Evolutionary conservation across 148 eudicot species (phyloP), one percentile per base, ranked within the genome.

Genomic region (Persicaria tinctoria): DNA sequence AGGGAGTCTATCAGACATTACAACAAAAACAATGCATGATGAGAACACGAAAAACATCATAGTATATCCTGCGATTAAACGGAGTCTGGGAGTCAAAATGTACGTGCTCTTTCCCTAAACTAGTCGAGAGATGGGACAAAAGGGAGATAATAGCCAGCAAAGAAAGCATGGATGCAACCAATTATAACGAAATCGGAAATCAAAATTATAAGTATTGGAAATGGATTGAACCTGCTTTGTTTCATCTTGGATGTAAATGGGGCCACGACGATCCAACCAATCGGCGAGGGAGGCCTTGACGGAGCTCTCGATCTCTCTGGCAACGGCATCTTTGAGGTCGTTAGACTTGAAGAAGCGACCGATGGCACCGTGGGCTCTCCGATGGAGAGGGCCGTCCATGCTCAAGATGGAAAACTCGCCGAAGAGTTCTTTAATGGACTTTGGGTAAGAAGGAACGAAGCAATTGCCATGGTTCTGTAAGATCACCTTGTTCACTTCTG

Each of bases 321-420:
- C 82, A 2, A 91, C 84, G 6, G 82, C 84, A 14, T 84, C 80
- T 79, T 94, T 94, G 18, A 94, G 73, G 8, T 86, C 89, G 0
- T 96, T 87, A n/a, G 97, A 90, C 77, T 89, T 88, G 1, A 94
- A 70, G 77, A 87, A 91, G n/a, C 87, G 86, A 59, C 88, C 96
- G 1, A 94, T 83, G 0, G 87, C 83, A 0, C 89, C 83, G 63
- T 94, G 98, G 1, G 91, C 74, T 79, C 89, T 84, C 78, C 86
- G 86, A 72, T 90, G 96, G 4, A 83, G 73, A 18, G 81, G 44
- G 0, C 98, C 97, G 51, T 90, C 86, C 83, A 86, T 94, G 78
- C 84, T 89, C 7, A 94, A 76, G 63, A 94, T 90, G 0, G 97
- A 91, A 17, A 88, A 82, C 63, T 90, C 86, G 1, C 98, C 98